Percentiles rank a stretch among this genome's conserved stretches.
phyloP scores from a whole-genome alignment of 352 stramenopile species.

The Paralagenidium karlingii region DNA sequence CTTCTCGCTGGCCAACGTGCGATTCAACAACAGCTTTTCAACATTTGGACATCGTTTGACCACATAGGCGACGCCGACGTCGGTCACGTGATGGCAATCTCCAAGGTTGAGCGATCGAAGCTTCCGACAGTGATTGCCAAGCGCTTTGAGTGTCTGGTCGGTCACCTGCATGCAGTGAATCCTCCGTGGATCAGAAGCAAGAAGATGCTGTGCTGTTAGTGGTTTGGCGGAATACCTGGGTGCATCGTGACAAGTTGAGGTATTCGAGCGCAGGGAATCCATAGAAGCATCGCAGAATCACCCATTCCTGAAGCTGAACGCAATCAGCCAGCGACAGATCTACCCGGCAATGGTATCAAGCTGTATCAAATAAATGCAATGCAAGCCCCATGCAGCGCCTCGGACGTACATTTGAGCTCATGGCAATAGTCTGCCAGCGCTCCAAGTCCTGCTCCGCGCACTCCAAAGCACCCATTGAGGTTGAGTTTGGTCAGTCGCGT shows the following conservation, averaged over 20 bases:
- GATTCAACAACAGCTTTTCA: conserved; percentile 55
- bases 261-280: conserved; percentile 29
- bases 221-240: no score
- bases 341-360: conserved; percentile 8
- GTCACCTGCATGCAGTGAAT: no score
- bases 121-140: conserved; percentile 53
- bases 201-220: no score
- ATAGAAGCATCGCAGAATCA: conserved; percentile 54
- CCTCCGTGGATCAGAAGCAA: no score
- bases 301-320: conserved; percentile 45
- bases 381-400: no score
- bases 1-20: conserved; percentile 38
- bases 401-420: no score
- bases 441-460: conserved; percentile 45
- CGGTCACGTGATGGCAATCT: conserved; percentile 69
- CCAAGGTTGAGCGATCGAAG: conserved; percentile 61
- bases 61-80: conserved; percentile 76
- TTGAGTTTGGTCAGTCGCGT: conserved; percentile 32
- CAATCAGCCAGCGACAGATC: conserved; percentile 41
- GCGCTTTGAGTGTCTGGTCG: conserved; percentile 73
- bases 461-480: conserved; percentile 19
- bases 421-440: conserved; percentile 51
- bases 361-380: no score
- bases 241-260: conserved; percentile 59
- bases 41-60: conserved; percentile 59